Evolutionary conservation across 1,284 basidiomycete species (phyloP).

Genomic region (Tausonia pullulans): DNA sequence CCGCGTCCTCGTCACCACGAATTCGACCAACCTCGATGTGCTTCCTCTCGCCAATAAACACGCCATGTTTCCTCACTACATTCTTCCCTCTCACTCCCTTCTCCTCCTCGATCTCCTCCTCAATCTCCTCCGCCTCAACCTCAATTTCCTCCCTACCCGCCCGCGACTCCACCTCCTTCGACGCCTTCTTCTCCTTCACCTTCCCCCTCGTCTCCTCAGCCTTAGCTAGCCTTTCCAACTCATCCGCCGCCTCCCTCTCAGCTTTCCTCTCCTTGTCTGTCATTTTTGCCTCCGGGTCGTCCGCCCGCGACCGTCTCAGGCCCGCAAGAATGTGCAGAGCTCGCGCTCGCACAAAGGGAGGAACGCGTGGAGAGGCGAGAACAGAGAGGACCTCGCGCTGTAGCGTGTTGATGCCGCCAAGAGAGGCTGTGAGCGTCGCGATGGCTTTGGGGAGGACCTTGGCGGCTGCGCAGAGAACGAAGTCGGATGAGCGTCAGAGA

Average conservation of each 20-base stretch:
- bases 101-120: background rate
- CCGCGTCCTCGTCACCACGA: constrained; percentile 24
- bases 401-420: constrained; percentile 9
- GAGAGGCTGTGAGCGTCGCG: constrained; percentile 4
- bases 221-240: background rate
- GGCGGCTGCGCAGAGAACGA: background rate
- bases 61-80: constrained; percentile 5
- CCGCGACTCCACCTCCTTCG: background rate
- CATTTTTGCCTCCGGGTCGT: background rate
- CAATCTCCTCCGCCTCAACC: background rate
- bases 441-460: constrained; percentile 13
- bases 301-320: background rate
- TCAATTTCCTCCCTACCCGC: background rate
- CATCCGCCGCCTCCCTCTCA: background rate
- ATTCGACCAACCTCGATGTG: constrained; percentile 36
- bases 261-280: background rate
- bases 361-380: constrained; percentile 7
- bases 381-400: constrained; percentile 13
- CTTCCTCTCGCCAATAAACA: constrained; percentile 5
- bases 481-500: background rate
- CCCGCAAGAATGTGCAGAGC: constrained; percentile 7
- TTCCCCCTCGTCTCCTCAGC: background rate
- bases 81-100: background rate
- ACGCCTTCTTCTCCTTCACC: background rate
- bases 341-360: constrained; percentile 3